Evolutionary conservation across 768 basidiomycete genomes (phyloP).

Genomic region (Galerina marginata): DNA sequence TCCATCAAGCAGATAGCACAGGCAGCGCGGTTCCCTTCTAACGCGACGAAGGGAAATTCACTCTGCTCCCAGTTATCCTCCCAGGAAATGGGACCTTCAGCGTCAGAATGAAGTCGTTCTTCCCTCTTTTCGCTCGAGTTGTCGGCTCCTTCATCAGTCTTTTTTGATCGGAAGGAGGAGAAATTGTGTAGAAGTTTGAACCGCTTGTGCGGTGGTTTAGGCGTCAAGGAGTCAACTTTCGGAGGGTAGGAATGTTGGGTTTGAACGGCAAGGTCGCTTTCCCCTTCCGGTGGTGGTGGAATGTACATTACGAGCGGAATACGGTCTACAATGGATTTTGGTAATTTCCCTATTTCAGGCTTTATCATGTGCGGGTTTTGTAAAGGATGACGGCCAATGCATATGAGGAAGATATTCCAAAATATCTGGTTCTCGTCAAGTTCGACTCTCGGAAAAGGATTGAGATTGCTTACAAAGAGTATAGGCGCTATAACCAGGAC

Average conservation of each 20-base stretch:
- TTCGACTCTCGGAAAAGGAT: not conserved
- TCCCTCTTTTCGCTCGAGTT: conserved; percentile 22
- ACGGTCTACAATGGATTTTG: conserved; percentile 72
- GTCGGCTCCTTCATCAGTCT: conserved; percentile 13
- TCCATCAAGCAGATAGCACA: conserved; percentile 88
- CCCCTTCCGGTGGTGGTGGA: conserved; percentile 71
- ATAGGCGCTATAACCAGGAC: conserved; percentile 83
- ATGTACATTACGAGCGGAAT: conserved; percentile 90
- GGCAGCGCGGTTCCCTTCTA: conserved; percentile 83
- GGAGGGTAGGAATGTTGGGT: conserved; percentile 70
- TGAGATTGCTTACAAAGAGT: conserved; percentile 62
- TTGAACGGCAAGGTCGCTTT: conserved; percentile 36
- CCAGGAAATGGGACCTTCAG: conserved; percentile 56
- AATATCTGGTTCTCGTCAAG: conserved; percentile 51
- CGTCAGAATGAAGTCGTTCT: conserved; percentile 4
- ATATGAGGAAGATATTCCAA: conserved; percentile 81
- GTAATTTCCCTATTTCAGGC: conserved; percentile 78
- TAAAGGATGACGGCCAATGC: conserved; percentile 79
- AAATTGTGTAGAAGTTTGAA: conserved; percentile 25
- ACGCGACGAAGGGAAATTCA: conserved; percentile 80
- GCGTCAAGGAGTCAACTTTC: conserved; percentile 35
- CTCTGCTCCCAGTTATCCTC: conserved; percentile 80
- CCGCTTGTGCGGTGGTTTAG: conserved; percentile 36
- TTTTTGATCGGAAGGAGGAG: conserved; percentile 17
- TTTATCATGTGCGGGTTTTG: conserved; percentile 76